Base-by-base conservation (phyloP, 2,329 filamentous ascomycete species). In the Penicillium sp. region DNA sequence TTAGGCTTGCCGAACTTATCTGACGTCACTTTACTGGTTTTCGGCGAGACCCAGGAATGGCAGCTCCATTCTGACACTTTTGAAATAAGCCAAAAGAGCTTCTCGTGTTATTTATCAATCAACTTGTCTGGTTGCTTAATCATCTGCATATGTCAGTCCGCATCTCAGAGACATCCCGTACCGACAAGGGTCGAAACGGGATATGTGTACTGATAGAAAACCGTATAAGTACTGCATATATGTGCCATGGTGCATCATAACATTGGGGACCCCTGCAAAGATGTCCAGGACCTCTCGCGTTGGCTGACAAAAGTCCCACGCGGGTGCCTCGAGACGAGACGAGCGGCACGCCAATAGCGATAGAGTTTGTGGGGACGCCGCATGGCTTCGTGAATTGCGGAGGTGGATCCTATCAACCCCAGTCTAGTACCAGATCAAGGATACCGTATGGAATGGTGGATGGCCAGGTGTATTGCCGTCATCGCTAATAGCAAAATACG, bases 351-450 rank as follows among this genome's bases (percentile, higher is more conserved):
- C 49, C 35, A 51, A 51, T 53, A 25, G 21, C 33, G 49, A 49
- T 39, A 47, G 26, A 47, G 55, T 44, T 52, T 42, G 55, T 42
- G 50, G 55, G 46, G 44, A 39, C 44, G 35, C 29, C 31, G 14
- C 49, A 21, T 29, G 42, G 51, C 10, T 16, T 14, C 50, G 10
- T n/a, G 47, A 27, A 23, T 42, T 59, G 48, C 33, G 57, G 57
- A 59, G 52, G 46, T 46, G 52, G 53, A 52, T 50, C 54, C 54
- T 47, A 50, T 56, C 48, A 57, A 55, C 47, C 47, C 47, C 58
- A 52, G 47, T 37, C 47, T 47, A 44, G 27, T 54, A 29, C 44
- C 37, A 47, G 54, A 37, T 43, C 26, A 56, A 11, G 44, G 19
- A 45, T 31, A 19, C 47, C 43, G 54, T 57, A 25, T 52, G 58